Percentiles rank a stretch among this genome's conserved stretches.
Conservation (phyloP, 116 monocot species). For the Phalaenopsis hybrid region DNA sequence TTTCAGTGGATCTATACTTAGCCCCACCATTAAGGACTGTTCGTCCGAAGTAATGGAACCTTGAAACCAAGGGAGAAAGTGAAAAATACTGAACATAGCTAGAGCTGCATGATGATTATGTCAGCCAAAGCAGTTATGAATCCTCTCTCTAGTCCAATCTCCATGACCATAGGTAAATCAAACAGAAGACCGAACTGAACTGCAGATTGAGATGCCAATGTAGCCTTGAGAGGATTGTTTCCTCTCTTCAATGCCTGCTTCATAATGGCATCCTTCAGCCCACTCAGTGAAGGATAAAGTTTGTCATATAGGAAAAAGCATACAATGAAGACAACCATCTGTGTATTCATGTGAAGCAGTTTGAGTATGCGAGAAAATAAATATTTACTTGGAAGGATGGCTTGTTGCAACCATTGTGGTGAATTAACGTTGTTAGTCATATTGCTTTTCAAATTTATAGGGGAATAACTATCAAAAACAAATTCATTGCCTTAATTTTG, state of each 20-base stretch:
- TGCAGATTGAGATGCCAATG: slow-evolving; percentile 45
- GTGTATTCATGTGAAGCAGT: neutral
- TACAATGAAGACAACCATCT: slow-evolving; percentile 40
- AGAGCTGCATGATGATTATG: slow-evolving; percentile 43
- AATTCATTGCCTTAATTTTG: slow-evolving; percentile 46
- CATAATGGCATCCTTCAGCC: slow-evolving; percentile 30
- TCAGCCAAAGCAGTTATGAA: slow-evolving; percentile 43
- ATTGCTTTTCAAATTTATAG: neutral
- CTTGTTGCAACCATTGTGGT: neutral
- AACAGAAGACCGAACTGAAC: slow-evolving; percentile 45
- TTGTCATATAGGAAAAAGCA: slow-evolving; percentile 46
- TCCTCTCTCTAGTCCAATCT: slow-evolving; percentile 41
- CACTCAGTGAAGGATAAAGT: slow-evolving; percentile 44
- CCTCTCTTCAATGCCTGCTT: slow-evolving; percentile 25
- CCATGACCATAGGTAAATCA: slow-evolving; percentile 55
- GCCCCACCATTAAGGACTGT: slow-evolving; percentile 51
- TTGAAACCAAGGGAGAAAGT: slow-evolving; percentile 50
- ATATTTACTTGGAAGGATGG: too few species aligned
- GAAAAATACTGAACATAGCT: slow-evolving; percentile 42
- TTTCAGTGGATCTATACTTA: slow-evolving; percentile 38
- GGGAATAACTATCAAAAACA: neutral
- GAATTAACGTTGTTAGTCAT: too few species aligned
- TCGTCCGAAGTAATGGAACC: slow-evolving; percentile 45
- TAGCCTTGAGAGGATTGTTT: slow-evolving; percentile 34
- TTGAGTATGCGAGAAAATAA: neutral